Evolutionary conservation across 208 protist species (phyloP).

Genomic region (Wallacemonas rigidus): DNA sequence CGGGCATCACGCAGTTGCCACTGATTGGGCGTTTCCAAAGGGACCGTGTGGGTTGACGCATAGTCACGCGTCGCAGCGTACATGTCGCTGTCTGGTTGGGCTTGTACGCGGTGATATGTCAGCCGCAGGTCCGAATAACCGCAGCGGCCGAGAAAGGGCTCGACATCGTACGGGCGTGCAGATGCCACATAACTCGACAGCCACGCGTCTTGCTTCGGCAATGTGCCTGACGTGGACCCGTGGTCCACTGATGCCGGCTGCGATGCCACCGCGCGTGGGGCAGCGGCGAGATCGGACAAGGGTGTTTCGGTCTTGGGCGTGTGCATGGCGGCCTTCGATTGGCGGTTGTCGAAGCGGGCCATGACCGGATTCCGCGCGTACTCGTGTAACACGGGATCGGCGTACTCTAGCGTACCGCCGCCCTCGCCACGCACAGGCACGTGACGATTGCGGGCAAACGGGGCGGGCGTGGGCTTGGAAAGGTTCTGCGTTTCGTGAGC

Average conservation of each 20-base stretch:
- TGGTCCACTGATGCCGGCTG: too few species aligned
- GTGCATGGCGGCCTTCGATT: background rate
- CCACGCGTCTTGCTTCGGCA: conserved; percentile 18
- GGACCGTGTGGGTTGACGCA: conserved; percentile 2
- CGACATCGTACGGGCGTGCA: conserved; percentile 19
- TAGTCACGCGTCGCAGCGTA: conserved; percentile 17
- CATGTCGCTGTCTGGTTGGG: conserved; percentile 16
- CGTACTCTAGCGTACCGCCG: conserved; percentile 23
- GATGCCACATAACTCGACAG: conserved; percentile 14
- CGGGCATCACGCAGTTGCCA: conserved; percentile 16
- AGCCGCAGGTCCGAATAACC: conserved; percentile 19
- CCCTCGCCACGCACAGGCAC: conserved; percentile 1
- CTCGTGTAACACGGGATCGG: conserved; percentile 17
- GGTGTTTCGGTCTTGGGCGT: too few species aligned
- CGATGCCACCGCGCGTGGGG: background rate
- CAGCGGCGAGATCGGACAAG: background rate
- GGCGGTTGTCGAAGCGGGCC: conserved; percentile 19
- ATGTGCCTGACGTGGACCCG: background rate
- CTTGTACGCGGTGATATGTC: conserved; percentile 23
- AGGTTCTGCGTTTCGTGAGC: background rate
- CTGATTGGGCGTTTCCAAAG: conserved; percentile 22
- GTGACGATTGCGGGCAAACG: conserved; percentile 2
- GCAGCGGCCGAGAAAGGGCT: conserved; percentile 22
- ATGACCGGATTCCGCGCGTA: conserved; percentile 15
- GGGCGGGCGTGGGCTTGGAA: background rate